These are phyloP conservation scores for Colletotrichum melonis DNA, from an alignment of 2,329 filamentous ascomycete species.

Conservation along the genomic window DNA sequence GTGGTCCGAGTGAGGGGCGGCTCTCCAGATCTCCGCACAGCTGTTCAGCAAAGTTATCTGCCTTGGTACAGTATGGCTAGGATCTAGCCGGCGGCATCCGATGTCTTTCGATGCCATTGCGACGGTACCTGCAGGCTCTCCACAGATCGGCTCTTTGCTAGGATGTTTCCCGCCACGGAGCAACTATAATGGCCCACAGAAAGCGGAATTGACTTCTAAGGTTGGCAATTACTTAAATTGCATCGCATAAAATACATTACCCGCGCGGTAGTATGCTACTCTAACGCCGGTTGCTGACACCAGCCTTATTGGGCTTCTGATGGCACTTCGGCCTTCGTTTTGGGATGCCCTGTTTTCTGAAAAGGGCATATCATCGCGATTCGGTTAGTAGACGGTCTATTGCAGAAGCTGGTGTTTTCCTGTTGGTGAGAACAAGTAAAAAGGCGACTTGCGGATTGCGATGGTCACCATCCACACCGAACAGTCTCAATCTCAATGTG, in stretches of 20 bases:
- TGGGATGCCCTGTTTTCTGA: neutral
- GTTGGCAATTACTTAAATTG: neutral
- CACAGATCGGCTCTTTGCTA: neutral
- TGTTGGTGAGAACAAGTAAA: too few species aligned
- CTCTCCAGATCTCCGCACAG: too few species aligned
- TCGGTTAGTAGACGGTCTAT: too few species aligned
- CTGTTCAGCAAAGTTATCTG: too few species aligned
- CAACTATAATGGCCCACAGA: neutral
- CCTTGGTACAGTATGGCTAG: too few species aligned
- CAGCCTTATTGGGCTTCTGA: neutral
- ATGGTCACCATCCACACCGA: neutral
- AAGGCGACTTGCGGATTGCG: neutral
- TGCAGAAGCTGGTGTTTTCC: too few species aligned
- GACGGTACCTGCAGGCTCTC: slow-evolving; percentile 3
- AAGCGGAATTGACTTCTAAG: neutral
- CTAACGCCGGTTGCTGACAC: neutral
- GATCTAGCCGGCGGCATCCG: neutral
- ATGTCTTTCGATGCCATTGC: neutral
- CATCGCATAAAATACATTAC: neutral
- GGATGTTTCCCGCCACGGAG: neutral
- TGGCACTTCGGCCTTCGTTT: neutral
- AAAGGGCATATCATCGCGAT: neutral
- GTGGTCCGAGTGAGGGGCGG: neutral
- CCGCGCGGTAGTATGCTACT: neutral
- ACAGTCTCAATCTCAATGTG: neutral